A percentile compares a stretch with the other conserved stretches of the same genome.
Evolutionary conservation across 352 stramenopile genomes (phyloP).

Genomic region (Chrysophaeum taylorii): DNA sequence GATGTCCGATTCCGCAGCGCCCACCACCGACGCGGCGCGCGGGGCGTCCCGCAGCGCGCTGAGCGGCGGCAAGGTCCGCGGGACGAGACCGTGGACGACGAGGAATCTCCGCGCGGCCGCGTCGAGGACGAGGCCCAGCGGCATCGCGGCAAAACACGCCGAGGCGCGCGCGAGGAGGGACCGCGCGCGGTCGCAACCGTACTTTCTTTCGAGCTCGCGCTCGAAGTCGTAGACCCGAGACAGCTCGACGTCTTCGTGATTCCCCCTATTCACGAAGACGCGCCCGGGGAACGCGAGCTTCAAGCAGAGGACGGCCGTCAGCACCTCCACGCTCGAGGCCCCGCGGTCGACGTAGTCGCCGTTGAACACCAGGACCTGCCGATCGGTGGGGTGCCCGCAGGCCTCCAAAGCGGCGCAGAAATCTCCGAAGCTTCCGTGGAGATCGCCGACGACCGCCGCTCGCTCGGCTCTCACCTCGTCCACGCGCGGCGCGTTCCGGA

Average conservation of each 20-base stretch:
- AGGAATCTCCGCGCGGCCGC: slow-evolving; percentile 82
- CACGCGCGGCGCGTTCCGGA: not conserved
- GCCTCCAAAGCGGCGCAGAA: slow-evolving; percentile 85
- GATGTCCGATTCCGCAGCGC: no score
- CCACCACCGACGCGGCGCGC: no score
- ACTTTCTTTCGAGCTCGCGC: slow-evolving; percentile 68
- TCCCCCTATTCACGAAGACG: slow-evolving; percentile 80
- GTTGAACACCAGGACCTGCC: slow-evolving; percentile 90
- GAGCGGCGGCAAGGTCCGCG: not conserved
- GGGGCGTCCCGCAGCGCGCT: no score
- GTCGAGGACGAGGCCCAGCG: slow-evolving; percentile 74
- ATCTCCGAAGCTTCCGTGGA: slow-evolving; percentile 44
- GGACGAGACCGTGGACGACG: slow-evolving; percentile 78
- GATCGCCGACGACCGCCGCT: slow-evolving; percentile 26
- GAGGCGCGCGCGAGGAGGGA: slow-evolving; percentile 68
- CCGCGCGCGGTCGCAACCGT: slow-evolving; percentile 27
- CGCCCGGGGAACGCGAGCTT: slow-evolving; percentile 58
- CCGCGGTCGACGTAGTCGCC: slow-evolving; percentile 89
- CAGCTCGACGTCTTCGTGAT: slow-evolving; percentile 85
- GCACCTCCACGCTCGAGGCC: slow-evolving; percentile 70
- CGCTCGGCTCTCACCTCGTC: not conserved
- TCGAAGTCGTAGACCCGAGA: slow-evolving; percentile 74
- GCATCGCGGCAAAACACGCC: slow-evolving; percentile 68
- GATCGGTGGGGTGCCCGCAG: slow-evolving; percentile 66
- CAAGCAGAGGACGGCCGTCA: slow-evolving; percentile 69